These are phyloP conservation scores for Aspergillus latus DNA, from an alignment of 2,329 filamentous ascomycete species.

Conservation along the genomic window DNA sequence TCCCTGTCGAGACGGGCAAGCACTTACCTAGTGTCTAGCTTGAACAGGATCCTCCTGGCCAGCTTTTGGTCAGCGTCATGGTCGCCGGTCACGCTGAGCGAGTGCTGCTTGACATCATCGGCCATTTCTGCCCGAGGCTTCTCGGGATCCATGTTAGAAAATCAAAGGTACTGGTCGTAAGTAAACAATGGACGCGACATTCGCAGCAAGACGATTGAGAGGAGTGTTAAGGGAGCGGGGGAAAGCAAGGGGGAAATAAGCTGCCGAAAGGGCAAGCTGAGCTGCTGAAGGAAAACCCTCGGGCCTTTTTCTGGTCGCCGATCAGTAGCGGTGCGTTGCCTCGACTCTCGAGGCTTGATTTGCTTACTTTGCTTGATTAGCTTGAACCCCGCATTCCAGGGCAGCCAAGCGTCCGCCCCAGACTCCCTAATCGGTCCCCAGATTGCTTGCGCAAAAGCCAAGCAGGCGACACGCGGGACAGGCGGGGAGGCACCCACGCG, in stretches of 20 bases:
- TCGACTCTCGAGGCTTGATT: not conserved
- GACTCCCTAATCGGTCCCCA: not conserved
- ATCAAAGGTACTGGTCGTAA: not conserved
- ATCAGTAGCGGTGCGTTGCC: not conserved
- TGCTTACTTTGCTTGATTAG: not conserved
- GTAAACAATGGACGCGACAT: not conserved
- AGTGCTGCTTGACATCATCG: slow-evolving; percentile 23
- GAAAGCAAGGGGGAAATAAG: not conserved
- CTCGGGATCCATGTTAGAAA: slow-evolving; percentile 19
- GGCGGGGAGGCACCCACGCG: not conserved
- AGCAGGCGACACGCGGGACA: not conserved
- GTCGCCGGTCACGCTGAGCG: slow-evolving; percentile 18
- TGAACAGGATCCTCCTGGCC: slow-evolving; percentile 51
- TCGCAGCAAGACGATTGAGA: not conserved
- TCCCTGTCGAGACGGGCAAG: not conserved
- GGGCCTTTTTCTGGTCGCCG: slow-evolving; percentile 4
- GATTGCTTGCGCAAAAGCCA: slow-evolving; percentile 5
- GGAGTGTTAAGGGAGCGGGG: not conserved
- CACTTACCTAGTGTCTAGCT: slow-evolving; percentile 53
- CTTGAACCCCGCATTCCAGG: not conserved
- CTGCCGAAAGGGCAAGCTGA: not conserved
- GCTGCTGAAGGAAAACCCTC: not conserved
- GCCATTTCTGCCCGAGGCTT: slow-evolving; percentile 23
- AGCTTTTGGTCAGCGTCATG: slow-evolving; percentile 28
- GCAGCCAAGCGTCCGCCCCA: not conserved